Evolutionary conservation across 768 basidiomycete species (phyloP).

Genomic region (Psilocybe tampanensis): DNA sequence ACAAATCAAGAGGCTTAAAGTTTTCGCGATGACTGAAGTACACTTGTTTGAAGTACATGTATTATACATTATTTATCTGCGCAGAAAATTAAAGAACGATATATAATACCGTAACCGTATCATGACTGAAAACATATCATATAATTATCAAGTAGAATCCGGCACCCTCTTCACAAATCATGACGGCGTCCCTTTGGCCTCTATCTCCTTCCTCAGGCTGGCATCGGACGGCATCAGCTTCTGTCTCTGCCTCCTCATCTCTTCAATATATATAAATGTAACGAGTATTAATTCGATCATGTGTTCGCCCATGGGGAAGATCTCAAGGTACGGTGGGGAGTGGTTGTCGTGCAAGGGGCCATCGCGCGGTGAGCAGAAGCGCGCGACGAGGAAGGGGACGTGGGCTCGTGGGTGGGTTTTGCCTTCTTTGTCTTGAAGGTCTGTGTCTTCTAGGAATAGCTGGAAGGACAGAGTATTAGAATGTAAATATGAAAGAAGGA

Average conservation of each 20-base stretch:
- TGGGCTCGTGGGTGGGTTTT: constrained; percentile 9
- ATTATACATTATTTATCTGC: no score
- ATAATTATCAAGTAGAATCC: no score
- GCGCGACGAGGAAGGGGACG: constrained; percentile 18
- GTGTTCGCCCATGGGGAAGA: constrained; percentile 20
- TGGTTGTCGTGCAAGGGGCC: background rate
- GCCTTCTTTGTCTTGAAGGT: constrained; percentile 2
- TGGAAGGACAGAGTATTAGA: background rate
- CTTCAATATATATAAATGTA: constrained; percentile 26
- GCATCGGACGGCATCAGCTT: background rate
- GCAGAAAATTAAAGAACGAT: no score
- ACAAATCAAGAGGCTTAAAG: no score
- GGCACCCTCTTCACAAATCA: no score
- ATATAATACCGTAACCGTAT: no score
- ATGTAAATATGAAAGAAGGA: background rate
- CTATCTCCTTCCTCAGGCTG: no score
- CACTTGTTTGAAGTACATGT: no score
- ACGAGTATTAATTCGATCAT: constrained; percentile 24
- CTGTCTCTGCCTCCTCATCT: constrained; percentile 10
- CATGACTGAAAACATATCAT: no score
- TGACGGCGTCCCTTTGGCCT: no score
- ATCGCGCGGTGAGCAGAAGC: constrained; percentile 10
- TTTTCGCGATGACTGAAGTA: no score
- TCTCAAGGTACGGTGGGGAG: constrained; percentile 20
- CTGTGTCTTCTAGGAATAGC: constrained; percentile 14